Conservation (phyloP, 2,329 filamentous ascomycete species). For the Botrytis medusae region DNA sequence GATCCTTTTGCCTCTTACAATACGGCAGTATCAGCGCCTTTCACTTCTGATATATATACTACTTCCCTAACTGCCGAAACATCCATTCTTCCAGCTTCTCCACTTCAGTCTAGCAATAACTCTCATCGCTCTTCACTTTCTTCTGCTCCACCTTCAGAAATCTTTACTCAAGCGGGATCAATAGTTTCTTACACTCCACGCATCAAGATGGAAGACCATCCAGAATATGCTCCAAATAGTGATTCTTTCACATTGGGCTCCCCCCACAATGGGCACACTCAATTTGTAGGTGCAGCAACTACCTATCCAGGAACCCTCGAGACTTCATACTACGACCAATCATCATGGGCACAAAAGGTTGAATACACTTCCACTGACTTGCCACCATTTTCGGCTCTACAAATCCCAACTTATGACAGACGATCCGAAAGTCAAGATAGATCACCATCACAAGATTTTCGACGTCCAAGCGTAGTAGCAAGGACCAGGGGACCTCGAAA, state of each 20-base stretch:
- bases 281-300: slow-evolving; percentile 30
- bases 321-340: slow-evolving; percentile 35
- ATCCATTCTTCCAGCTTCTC: slow-evolving; percentile 35
- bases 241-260: slow-evolving; percentile 36
- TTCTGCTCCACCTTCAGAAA: slow-evolving; percentile 38
- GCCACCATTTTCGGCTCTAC: slow-evolving; percentile 35
- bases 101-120: slow-evolving; percentile 35
- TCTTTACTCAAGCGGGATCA: slow-evolving; percentile 37
- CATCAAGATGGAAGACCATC: slow-evolving; percentile 40
- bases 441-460: slow-evolving; percentile 26
- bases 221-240: slow-evolving; percentile 32
- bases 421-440: slow-evolving; percentile 34
- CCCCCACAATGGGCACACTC: slow-evolving; percentile 31
- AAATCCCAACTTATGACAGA: slow-evolving; percentile 34
- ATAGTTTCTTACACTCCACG: slow-evolving; percentile 37
- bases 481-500: slow-evolving; percentile 46
- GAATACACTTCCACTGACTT: slow-evolving; percentile 35
- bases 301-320: slow-evolving; percentile 37
- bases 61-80: slow-evolving; percentile 43
- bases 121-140: slow-evolving; percentile 41
- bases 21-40: slow-evolving; percentile 44
- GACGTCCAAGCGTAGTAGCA: slow-evolving; percentile 30
- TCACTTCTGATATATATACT: slow-evolving; percentile 49
- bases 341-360: slow-evolving; percentile 32
- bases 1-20: slow-evolving; percentile 52